phyloP scores from a whole-genome alignment of 768 basidiomycete genomes.

The Kwoniella dejecticola region DNA sequence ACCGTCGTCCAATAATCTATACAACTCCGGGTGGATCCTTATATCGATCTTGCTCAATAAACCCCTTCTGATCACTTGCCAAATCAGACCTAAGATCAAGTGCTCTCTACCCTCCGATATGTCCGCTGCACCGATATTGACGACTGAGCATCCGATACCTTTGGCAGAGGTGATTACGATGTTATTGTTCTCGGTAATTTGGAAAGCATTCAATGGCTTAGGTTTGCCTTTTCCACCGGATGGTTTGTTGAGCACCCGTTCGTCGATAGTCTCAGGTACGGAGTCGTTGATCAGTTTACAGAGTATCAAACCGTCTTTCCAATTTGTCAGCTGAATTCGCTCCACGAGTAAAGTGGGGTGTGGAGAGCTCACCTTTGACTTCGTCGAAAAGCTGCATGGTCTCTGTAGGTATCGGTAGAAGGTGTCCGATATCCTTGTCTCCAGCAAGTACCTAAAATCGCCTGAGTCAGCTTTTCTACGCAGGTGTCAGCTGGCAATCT shows the following conservation, averaged over 20 bases:
- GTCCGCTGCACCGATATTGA: constrained; percentile 95
- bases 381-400: constrained; percentile 99
- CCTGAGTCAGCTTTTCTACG: neutral
- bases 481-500: neutral
- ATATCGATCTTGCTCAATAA: constrained; percentile 93
- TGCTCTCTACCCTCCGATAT: constrained; percentile 91
- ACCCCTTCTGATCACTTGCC: constrained; percentile 96
- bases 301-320: constrained; percentile 82
- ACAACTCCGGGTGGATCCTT: constrained; percentile 96
- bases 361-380: constrained; percentile 62
- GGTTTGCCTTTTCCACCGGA: constrained; percentile 63
- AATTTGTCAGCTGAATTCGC: neutral
- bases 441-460: constrained; percentile 76
- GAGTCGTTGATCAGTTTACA: constrained; percentile 98
- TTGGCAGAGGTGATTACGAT: constrained; percentile 98
- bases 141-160: constrained; percentile 96
- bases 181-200: constrained; percentile 99
- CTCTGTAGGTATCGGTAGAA: constrained; percentile 88
- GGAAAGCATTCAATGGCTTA: constrained; percentile 86
- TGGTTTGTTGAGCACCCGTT: constrained; percentile 93
- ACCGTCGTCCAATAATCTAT: constrained; percentile 91
- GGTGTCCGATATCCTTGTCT: constrained; percentile 76
- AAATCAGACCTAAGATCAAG: constrained; percentile 94
- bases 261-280: constrained; percentile 98
- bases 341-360: neutral